Evolutionary conservation across 495 filamentous ascomycete species (phyloP).

Genomic region (Parathielavia appendiculata): DNA sequence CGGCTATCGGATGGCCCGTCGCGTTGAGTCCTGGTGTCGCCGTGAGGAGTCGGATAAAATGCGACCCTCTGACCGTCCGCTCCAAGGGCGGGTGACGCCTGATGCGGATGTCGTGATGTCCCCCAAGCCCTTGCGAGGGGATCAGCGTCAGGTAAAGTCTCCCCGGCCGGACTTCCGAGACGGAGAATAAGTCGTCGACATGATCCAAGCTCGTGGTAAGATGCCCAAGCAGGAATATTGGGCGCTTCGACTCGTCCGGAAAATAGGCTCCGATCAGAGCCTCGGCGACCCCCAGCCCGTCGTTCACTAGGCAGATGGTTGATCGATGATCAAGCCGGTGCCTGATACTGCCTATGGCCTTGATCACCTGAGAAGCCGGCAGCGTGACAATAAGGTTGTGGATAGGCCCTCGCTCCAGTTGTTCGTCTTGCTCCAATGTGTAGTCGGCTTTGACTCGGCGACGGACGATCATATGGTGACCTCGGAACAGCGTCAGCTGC

Average conservation of each 20-base stretch:
- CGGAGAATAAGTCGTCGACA: constrained; percentile 48
- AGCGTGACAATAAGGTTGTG: constrained; percentile 71
- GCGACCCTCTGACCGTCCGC: constrained; percentile 22
- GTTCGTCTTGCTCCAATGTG: constrained; percentile 14
- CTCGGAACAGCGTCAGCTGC: constrained; percentile 23
- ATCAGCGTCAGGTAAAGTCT: constrained; percentile 27
- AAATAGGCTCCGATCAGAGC: constrained; percentile 64
- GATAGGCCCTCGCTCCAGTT: constrained; percentile 49
- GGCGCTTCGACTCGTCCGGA: constrained; percentile 55
- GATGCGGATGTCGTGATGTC: neutral
- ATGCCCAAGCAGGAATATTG: constrained; percentile 71
- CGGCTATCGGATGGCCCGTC: constrained; percentile 19
- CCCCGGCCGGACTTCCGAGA: constrained; percentile 53
- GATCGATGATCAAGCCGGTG: constrained; percentile 66
- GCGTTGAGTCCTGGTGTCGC: constrained; percentile 29
- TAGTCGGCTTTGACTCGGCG: constrained; percentile 21
- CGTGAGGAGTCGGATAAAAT: constrained; percentile 32
- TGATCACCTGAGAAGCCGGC: constrained; percentile 51
- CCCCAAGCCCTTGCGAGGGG: neutral
- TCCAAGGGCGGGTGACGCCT: constrained; percentile 24
- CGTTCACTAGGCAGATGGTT: constrained; percentile 75
- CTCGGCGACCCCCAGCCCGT: constrained; percentile 79
- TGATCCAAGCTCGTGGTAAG: constrained; percentile 55
- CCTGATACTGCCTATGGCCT: constrained; percentile 52
- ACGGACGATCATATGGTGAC: constrained; percentile 10